Evolutionary conservation across 2,329 filamentous ascomycete species (phyloP), one percentile per base, ranked within the genome.

Genomic region (Calonectria honghensis): DNA sequence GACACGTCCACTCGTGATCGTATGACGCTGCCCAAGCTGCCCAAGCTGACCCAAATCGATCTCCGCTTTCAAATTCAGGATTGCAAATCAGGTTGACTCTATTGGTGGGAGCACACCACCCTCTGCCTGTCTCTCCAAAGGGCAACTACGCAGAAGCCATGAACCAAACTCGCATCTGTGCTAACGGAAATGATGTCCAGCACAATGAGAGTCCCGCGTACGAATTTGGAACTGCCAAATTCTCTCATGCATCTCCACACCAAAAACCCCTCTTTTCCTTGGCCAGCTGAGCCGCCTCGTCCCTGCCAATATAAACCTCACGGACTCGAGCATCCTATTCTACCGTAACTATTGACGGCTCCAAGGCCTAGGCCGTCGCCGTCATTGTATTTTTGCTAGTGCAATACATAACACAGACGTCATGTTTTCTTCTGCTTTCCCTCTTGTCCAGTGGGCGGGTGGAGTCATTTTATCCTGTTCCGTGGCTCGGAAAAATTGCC

Each of bases 401-500:
- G 45, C 45, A 48, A 48, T 48, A 48, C 45, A 24, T 48, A 6
- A 13, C 4, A n/a, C n/a, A 48, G 45, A 48, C 45, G 45, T 48
- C 45, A 48, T 48, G 45, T 48, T 48, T n/a, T 48, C 45, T 24
- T n/a, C 45, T 48, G 45, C 45, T 48, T 24, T 48, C 9, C 20
- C 45, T 48, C 20, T 48, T 10, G 20, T 48, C 20, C 45, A 9
- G 45, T 48, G 45, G 45, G 45, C 45, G 45, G 45, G 45, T 48
- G 45, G 45, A 48, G 45, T 48, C 45, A 48, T 48, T 48, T 48
- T 48, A 54, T 54, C 29, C 27, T 31, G 51, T 54, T 54, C 51
- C 51, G 51, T 48, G 29, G 52, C 10, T 59, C 52, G 52, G 52
- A 59, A 59, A 59, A 35, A 59, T 59, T 35, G 52, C 52, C 52